Evolutionary conservation across 345 rosid species (phyloP), one percentile per base, ranked within the genome.

Genomic region (Kernera saxatilis): DNA sequence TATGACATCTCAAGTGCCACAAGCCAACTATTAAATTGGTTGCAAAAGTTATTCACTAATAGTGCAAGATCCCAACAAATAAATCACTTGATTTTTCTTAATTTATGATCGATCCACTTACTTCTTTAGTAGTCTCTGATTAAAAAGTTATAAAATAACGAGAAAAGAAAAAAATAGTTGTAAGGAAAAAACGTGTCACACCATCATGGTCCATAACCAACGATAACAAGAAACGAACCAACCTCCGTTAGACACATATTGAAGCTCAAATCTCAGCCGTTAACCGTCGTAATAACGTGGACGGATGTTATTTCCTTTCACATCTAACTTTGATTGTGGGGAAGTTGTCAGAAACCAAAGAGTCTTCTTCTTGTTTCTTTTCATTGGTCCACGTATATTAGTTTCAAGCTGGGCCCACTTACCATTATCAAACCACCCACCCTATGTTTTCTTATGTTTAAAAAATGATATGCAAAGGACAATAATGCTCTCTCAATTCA

Each of bases 261-360:
- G 56, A 32, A 9, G 8, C 5, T n/a, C 10, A 48, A 40, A 66
- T 73, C 45, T 25, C 21, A 73, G 72, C 72, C 77, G 67, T 66
- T 57, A 43, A 57, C n/a, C 4, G 12, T 66, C 8, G 33, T n/a
- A 23, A 60, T 73, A 65, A 73, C 77, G 77, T 73, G 77, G 65
- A 56, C 66, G 72, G 66, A 44, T 33, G 39, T 13, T 53, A 44
- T 54, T 54, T 53, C 9, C 9, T 41, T 29, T 72, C 23, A 53
- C 64, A 54, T 63, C 64, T 14, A 23, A 65, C 71, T 64, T 64
- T 73, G 30, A 14, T 41, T 26, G 58, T 48, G 67, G 49, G 33
- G 71, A 72, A 72, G 58, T 64, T 72, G 77, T 73, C 65, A 73
- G 71, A 73, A 45, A 73, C 71, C 65, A 64, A 45, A 48, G 30